phyloP scores from a whole-genome alignment of 2,329 filamentous ascomycete species.

The Allantophomopsis lycopodina region DNA sequence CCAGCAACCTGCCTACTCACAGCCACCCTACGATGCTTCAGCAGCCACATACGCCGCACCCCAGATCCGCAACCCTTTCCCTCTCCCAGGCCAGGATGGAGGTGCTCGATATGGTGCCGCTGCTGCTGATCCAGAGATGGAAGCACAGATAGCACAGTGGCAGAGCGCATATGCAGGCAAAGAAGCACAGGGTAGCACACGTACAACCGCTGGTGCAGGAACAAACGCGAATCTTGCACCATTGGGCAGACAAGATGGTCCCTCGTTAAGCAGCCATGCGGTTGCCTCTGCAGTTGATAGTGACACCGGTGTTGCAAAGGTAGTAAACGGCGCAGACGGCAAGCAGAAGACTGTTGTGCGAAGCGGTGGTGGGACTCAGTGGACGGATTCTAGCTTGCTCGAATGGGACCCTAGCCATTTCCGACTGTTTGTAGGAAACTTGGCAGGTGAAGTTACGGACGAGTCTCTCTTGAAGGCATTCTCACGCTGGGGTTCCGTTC shows the following conservation, averaged over 20 bases:
- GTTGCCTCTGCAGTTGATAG: constrained; percentile 28
- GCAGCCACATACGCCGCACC: constrained; percentile 37
- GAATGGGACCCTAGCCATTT: constrained; percentile 96
- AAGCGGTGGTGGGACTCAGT: constrained; percentile 79
- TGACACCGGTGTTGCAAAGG: constrained; percentile 27
- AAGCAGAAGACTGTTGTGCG: constrained; percentile 81
- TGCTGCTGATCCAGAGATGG: constrained; percentile 63
- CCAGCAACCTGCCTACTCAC: constrained; percentile 12
- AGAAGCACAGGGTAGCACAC: constrained; percentile 29
- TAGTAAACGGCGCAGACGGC: constrained; percentile 28
- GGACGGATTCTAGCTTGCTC: constrained; percentile 77
- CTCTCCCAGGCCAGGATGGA: constrained; percentile 37
- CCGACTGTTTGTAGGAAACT: constrained; percentile 89
- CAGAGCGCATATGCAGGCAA: constrained; percentile 72
- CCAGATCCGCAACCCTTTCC: constrained; percentile 73
- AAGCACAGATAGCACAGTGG: constrained; percentile 89
- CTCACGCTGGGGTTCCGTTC: constrained; percentile 70
- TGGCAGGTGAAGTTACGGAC: constrained; percentile 94
- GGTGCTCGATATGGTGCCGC: constrained; percentile 19
- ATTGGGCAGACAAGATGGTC: constrained; percentile 8
- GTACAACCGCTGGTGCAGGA: constrained; percentile 25
- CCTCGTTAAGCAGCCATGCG: constrained; percentile 5
- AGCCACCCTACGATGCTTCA: constrained; percentile 27
- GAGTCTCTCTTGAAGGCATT: constrained; percentile 93
- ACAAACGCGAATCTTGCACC: constrained; percentile 30